These are phyloP conservation scores for Microsporum ferrugineum DNA, from an alignment of 2,329 filamentous ascomycete genomes.

Conservation along the genomic window DNA sequence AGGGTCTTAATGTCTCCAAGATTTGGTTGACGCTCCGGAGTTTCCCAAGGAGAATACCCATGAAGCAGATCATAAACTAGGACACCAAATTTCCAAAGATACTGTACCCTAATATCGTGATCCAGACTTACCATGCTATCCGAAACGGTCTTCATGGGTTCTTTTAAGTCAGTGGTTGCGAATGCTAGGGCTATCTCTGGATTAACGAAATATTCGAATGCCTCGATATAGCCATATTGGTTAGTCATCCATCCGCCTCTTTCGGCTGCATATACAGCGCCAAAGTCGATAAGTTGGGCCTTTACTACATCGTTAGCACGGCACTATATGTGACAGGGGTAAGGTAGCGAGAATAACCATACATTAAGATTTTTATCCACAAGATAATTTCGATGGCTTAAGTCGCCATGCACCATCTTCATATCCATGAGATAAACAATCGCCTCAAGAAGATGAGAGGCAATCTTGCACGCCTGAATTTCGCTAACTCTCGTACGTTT, in stretches of 20 bases:
- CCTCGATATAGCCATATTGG: slow-evolving; percentile 10
- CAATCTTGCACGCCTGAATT: slow-evolving; percentile 21
- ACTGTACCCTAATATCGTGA: slow-evolving; percentile 15
- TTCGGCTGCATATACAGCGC: slow-evolving; percentile 14
- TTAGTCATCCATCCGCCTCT: not conserved
- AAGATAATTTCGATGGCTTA: slow-evolving; percentile 24
- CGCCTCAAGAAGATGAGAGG: slow-evolving; percentile 22
- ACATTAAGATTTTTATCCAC: slow-evolving; percentile 22
- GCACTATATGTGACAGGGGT: not conserved
- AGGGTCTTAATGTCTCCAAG: slow-evolving; percentile 5
- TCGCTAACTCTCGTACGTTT: slow-evolving; percentile 18
- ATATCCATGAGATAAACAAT: slow-evolving; percentile 22
- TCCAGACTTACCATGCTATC: not conserved
- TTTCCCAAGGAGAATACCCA: slow-evolving; percentile 26
- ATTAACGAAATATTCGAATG: slow-evolving; percentile 20
- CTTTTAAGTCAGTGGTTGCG: not conserved
- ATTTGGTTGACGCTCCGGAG: slow-evolving; percentile 10
- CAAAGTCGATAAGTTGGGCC: slow-evolving; percentile 23
- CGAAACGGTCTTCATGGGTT: not conserved
- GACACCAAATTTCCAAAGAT: slow-evolving; percentile 22
- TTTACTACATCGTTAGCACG: slow-evolving; percentile 6
- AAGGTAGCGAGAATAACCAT: slow-evolving; percentile 6
- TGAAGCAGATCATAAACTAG: slow-evolving; percentile 24
- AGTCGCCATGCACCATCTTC: slow-evolving; percentile 20
- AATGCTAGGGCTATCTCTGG: slow-evolving; percentile 19